Conservation (phyloP, 2,329 filamentous ascomycete genomes). For the Stachybotrys chartarum region DNA sequence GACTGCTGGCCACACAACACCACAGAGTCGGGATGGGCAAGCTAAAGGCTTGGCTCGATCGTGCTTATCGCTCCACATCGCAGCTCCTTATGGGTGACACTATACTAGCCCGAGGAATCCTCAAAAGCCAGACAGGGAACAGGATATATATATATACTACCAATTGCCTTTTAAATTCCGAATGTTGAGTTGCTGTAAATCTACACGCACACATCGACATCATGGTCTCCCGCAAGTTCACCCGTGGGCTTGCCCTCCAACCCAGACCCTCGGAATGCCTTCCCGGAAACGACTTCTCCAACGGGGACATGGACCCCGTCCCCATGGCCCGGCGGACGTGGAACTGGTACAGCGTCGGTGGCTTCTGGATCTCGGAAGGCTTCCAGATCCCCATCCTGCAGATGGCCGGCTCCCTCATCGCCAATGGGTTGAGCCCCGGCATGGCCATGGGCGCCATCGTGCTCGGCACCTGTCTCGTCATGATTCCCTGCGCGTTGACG, state of each 20-base stretch:
- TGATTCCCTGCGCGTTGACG: constrained; percentile 9
- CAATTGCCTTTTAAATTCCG: background rate
- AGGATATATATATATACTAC: background rate
- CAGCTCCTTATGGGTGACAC: background rate
- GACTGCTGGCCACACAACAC: background rate
- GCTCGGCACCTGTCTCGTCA: constrained; percentile 9
- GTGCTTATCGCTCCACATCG: background rate
- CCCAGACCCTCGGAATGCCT: constrained; percentile 5
- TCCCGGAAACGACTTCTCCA: constrained; percentile 6
- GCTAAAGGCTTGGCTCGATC: background rate
- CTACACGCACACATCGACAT: background rate
- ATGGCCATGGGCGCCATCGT: constrained; percentile 11
- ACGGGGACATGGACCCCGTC: constrained; percentile 11
- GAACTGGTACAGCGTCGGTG: constrained; percentile 10
- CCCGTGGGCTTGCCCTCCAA: constrained; percentile 2
- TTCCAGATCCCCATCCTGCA: constrained; percentile 11
- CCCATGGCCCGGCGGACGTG: constrained; percentile 10
- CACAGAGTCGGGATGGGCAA: background rate
- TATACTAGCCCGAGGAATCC: background rate
- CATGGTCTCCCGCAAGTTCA: constrained; percentile 2
- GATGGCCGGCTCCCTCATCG: background rate
- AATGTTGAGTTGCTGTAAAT: background rate
- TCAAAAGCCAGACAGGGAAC: background rate
- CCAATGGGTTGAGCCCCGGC: constrained; percentile 9
- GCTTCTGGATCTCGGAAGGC: constrained; percentile 10